Conservation (phyloP, 2,329 filamentous ascomycete genomes). For the Juglanconis sp. region DNA sequence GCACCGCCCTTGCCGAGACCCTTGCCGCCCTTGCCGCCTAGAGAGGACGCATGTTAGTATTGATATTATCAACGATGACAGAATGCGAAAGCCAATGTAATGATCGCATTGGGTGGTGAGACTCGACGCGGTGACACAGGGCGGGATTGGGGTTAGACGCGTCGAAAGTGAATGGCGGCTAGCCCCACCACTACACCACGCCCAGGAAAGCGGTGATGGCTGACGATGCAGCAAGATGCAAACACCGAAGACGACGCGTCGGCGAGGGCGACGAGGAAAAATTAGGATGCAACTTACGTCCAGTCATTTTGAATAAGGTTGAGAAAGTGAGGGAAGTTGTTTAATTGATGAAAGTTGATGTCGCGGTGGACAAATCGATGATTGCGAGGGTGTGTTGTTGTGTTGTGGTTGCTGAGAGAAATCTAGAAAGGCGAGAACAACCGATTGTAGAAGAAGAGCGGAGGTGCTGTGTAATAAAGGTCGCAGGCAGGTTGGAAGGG, state of each 20-base stretch:
- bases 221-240: constrained; percentile 11
- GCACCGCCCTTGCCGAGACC: constrained; percentile 97
- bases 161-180: constrained; percentile 21
- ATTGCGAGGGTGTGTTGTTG: constrained; percentile 27
- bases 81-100: not conserved
- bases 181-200: constrained; percentile 24
- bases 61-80: constrained; percentile 31
- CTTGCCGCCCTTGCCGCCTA: constrained; percentile 94
- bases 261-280: constrained; percentile 1
- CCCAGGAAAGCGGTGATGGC: constrained; percentile 19
- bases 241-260: not conserved
- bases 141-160: constrained; percentile 26
- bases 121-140: constrained; percentile 13
- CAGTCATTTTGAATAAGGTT: constrained; percentile 60
- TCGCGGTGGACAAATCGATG: constrained; percentile 29
- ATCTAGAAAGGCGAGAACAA: constrained; percentile 16
- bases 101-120: constrained; percentile 9
- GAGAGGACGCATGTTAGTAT: constrained; percentile 43
- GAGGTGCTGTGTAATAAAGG: no score
- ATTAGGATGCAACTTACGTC: constrained; percentile 29
- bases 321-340: constrained; percentile 19
- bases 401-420: constrained; percentile 29
- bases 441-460: not conserved
- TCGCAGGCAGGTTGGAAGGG: no score
- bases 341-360: constrained; percentile 29